These are phyloP conservation scores for Neonectria ditissima DNA, from an alignment of 2,329 filamentous ascomycete genomes.

Conservation along the genomic window DNA sequence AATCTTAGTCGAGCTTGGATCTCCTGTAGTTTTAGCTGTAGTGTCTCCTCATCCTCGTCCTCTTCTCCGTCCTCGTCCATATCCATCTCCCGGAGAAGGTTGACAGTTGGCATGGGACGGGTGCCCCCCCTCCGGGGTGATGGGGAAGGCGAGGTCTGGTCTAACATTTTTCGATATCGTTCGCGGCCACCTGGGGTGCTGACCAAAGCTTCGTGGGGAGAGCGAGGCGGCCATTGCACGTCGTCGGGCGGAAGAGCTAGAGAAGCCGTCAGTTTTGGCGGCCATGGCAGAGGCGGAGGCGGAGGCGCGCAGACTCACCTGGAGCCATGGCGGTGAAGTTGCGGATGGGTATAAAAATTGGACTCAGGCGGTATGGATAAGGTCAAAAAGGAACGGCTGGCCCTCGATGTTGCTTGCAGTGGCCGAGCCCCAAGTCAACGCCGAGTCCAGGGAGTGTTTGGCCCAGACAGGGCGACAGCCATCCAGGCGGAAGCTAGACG, in stretches of 20 bases:
- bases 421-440: constrained; percentile 26
- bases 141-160: constrained; percentile 75
- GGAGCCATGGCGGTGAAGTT: constrained; percentile 40
- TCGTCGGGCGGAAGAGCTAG: constrained; percentile 54
- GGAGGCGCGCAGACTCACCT: constrained; percentile 35
- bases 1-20: constrained; percentile 90
- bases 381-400: constrained; percentile 26
- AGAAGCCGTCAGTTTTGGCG: constrained; percentile 29
- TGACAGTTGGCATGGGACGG: constrained; percentile 43
- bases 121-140: constrained; percentile 62
- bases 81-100: constrained; percentile 48
- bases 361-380: constrained; percentile 32
- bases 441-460: constrained; percentile 32
- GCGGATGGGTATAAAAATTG: constrained; percentile 27
- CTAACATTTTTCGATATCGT: constrained; percentile 75
- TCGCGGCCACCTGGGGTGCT: constrained; percentile 83
- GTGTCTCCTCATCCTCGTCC: constrained; percentile 88
- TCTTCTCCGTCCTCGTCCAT: constrained; percentile 63
- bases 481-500: constrained; percentile 28
- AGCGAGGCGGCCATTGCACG: constrained; percentile 74
- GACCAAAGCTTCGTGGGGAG: constrained; percentile 72
- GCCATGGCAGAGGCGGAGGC: background rate
- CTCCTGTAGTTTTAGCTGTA: constrained; percentile 86
- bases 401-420: constrained; percentile 36
- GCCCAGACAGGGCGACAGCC: constrained; percentile 31